phyloP scores from a whole-genome alignment of 352 stramenopile genomes.

The Phytophthora fragariae region DNA sequence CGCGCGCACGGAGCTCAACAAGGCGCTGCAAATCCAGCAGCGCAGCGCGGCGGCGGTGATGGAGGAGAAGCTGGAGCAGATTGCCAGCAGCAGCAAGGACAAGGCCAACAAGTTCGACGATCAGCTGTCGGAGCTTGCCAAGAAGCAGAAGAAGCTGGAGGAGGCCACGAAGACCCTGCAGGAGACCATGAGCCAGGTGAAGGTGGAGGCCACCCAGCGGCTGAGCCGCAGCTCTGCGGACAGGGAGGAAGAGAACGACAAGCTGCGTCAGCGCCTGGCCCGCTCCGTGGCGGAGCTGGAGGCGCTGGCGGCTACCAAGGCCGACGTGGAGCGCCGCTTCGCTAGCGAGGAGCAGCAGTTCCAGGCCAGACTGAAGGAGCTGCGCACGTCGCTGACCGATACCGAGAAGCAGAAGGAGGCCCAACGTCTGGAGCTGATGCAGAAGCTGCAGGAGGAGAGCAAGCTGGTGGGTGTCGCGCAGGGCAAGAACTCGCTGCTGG shows the following conservation, averaged over 20 bases:
- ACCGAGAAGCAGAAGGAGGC: conserved; percentile 61
- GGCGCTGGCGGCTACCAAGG: conserved; percentile 46
- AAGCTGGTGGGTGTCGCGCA: conserved; percentile 72
- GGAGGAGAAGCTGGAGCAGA: conserved; percentile 64
- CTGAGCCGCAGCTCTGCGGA: conserved; percentile 34
- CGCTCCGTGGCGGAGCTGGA: conserved; percentile 60
- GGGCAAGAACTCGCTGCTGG: conserved; percentile 64
- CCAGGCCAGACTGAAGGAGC: conserved; percentile 53
- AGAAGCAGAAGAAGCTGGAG: conserved; percentile 70
- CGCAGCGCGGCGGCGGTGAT: conserved; percentile 48
- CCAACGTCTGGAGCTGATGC: conserved; percentile 60
- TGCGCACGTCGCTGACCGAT: conserved; percentile 50
- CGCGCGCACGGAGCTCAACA: conserved; percentile 63
- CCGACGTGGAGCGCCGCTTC: conserved; percentile 56
- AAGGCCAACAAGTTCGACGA: conserved; percentile 62
- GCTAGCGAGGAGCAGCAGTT: conserved; percentile 61
- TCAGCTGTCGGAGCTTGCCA: conserved; percentile 54
- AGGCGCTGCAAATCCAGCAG: conserved; percentile 62
- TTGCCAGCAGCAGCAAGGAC: conserved; percentile 51
- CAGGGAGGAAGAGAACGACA: conserved; percentile 44
- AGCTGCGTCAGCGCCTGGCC: conserved; percentile 61
- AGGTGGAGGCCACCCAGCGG: conserved; percentile 43
- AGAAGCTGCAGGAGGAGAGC: conserved; percentile 65
- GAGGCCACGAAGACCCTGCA: conserved; percentile 54
- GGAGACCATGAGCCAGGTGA: conserved; percentile 51